Evolutionary conservation across 495 filamentous ascomycete genomes (phyloP).

Genomic region (Aspergillus conjunctus): DNA sequence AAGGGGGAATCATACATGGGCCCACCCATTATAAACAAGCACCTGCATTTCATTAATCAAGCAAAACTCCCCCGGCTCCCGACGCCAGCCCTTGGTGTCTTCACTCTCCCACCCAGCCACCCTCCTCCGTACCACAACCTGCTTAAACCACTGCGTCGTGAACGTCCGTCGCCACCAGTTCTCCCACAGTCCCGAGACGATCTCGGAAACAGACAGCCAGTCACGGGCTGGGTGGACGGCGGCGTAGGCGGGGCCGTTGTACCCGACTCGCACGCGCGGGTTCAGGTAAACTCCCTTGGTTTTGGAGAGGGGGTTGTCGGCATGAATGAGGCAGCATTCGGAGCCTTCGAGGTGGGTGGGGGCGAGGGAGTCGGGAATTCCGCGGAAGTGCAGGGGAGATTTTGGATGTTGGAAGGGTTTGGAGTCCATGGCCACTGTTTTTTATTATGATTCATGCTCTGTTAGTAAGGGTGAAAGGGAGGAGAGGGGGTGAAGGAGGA

Average conservation of each 20-base stretch:
- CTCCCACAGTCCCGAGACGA: constrained; percentile 54
- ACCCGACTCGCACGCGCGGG: constrained; percentile 75
- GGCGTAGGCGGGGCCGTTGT: constrained; percentile 60
- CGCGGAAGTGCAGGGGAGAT: constrained; percentile 63
- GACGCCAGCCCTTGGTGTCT: constrained; percentile 25
- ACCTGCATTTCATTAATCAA: constrained; percentile 87
- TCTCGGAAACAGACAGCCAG: constrained; percentile 44
- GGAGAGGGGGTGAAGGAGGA: not conserved
- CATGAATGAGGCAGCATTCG: constrained; percentile 83
- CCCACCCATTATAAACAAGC: constrained; percentile 72
- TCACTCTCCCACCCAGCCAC: constrained; percentile 1
- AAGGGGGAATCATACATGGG: constrained; percentile 52
- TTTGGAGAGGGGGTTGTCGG: constrained; percentile 61
- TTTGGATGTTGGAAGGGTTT: constrained; percentile 53
- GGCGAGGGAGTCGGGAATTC: constrained; percentile 69
- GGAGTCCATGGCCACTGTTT: constrained; percentile 56
- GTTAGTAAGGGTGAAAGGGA: not conserved
- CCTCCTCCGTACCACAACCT: constrained; percentile 3
- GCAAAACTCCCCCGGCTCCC: constrained; percentile 64
- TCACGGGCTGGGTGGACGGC: constrained; percentile 44
- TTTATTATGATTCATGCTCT: not conserved
- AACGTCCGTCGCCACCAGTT: constrained; percentile 60
- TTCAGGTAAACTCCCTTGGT: constrained; percentile 73
- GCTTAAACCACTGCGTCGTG: constrained; percentile 13
- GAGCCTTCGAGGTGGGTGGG: constrained; percentile 70